Conservation (phyloP, 2,329 filamentous ascomycete genomes). For the Fusarium sp. region DNA sequence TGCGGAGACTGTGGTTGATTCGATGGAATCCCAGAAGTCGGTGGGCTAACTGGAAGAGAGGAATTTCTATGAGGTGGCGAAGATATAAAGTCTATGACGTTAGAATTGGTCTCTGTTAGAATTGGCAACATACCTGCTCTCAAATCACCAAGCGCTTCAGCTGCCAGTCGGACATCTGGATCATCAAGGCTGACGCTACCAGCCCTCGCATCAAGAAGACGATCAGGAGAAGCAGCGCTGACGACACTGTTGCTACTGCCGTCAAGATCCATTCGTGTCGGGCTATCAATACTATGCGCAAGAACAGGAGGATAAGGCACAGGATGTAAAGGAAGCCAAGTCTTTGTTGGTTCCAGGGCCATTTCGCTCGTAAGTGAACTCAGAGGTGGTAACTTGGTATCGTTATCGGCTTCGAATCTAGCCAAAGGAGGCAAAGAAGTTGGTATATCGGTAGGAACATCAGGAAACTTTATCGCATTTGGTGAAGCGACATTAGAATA, state of each 20-base stretch:
- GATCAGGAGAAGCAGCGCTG: constrained; percentile 58
- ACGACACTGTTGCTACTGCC: constrained; percentile 52
- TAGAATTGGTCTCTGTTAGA: constrained; percentile 7
- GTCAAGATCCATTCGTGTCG: constrained; percentile 61
- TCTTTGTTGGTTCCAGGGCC: constrained; percentile 34
- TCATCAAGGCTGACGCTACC: constrained; percentile 70
- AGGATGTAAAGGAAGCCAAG: constrained; percentile 61
- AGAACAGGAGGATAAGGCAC: constrained; percentile 49
- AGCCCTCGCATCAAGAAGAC: constrained; percentile 55
- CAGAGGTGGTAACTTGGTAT: constrained; percentile 49
- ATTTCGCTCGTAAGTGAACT: constrained; percentile 49
- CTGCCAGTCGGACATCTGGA: constrained; percentile 74
- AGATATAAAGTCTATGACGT: constrained; percentile 69
- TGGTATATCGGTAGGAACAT: constrained; percentile 42
- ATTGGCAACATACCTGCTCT: constrained; percentile 66
- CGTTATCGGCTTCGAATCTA: constrained; percentile 40
- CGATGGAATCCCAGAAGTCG: constrained; percentile 45
- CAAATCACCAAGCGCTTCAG: constrained; percentile 79
- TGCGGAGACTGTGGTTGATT: constrained; percentile 57
- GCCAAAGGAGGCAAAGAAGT: constrained; percentile 37
- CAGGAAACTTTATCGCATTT: constrained; percentile 43
- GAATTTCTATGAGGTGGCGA: constrained; percentile 64
- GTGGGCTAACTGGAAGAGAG: constrained; percentile 52
- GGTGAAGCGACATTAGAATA: constrained; percentile 35
- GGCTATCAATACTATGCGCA: constrained; percentile 54